Evolutionary conservation across 2,329 filamentous ascomycete genomes (phyloP), one percentile per base, ranked within the genome.

Genomic region (Microsporum canis): DNA sequence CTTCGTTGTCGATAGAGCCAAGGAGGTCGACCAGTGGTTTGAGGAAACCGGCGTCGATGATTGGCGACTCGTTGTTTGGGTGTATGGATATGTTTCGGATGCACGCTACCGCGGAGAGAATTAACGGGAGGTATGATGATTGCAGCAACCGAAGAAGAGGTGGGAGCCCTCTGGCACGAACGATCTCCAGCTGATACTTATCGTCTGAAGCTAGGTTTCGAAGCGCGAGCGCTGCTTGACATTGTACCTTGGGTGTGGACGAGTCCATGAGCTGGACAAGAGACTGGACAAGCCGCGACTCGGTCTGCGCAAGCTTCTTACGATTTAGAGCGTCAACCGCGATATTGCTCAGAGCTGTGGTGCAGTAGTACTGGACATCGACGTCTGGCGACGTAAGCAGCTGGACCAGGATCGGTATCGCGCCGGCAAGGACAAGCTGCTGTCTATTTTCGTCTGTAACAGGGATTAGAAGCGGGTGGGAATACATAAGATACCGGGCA

Each of bases 31-130:
- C 94, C 60, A 99, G 77, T 0, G 94, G 94, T 72, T 91, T 91
- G 63, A 99, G 77, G 75, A 99, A 99, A 62, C 92, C 94, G 45
- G 92, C 92, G 70, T 99, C 94, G 70, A 99, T 99, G 66, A 99
- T 99, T 0, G 94, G 94, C 8, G 92, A 96, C 76, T 99, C 94
- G 75, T 99, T 99, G 71, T 92, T 80, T 17, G 94, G 94, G 72
- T 99, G 94, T 66, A 99, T 99, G 61, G 92, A 97, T 67, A 99
- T 99, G 74, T 99, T 99, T 68, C 94, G 88, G 72, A 99, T 99
- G 72, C 94, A 99, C 57, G 94, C 94, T 65, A 99, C 94, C 53
- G 94, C 94, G 23, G 92, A 97, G 43, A 97, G 85, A 63, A 97
- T 97, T 60, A 99, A 84, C 10, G 94, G 94, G 7, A 97, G 84